Conservation (phyloP, 192 early-diverging fungal genomes). For the Coemansia sp. region DNA sequence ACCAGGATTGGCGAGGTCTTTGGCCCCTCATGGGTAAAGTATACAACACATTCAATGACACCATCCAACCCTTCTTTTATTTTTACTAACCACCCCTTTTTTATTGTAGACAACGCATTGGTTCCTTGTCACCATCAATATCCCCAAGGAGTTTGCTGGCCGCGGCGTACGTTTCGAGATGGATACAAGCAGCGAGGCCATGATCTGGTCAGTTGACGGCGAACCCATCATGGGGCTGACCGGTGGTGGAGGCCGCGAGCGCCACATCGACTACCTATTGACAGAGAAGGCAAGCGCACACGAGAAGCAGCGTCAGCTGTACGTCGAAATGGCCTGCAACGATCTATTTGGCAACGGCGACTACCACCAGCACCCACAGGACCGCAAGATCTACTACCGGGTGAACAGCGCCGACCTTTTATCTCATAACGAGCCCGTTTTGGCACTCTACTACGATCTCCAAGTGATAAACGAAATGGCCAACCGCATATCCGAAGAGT, state of each 20-base stretch:
- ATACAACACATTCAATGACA: background rate
- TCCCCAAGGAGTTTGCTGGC: conserved; percentile 63
- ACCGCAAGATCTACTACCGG: conserved; percentile 64
- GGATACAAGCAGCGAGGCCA: conserved; percentile 81
- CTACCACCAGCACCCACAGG: conserved; percentile 61
- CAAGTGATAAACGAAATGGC: conserved; percentile 77
- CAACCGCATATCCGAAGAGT: conserved; percentile 69
- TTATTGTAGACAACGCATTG: conserved; percentile 68
- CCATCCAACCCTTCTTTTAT: background rate
- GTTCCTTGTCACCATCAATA: conserved; percentile 64
- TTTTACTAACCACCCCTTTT: conserved; percentile 8
- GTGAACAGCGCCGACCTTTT: conserved; percentile 66
- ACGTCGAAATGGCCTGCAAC: conserved; percentile 90
- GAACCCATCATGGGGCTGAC: conserved; percentile 84
- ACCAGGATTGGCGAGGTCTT: conserved; percentile 72
- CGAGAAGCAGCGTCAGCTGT: conserved; percentile 65
- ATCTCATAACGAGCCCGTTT: conserved; percentile 70
- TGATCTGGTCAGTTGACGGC: conserved; percentile 86
- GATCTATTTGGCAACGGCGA: conserved; percentile 85
- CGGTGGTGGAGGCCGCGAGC: conserved; percentile 61
- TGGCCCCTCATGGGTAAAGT: conserved; percentile 82
- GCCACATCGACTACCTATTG: conserved; percentile 59
- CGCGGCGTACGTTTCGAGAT: conserved; percentile 79
- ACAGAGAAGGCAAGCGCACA: conserved; percentile 36
- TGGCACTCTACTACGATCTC: conserved; percentile 73